These are phyloP conservation scores for Yamadazyma buinensis DNA, from an alignment of 1,139 yeast genomes.

Conservation along the genomic window DNA sequence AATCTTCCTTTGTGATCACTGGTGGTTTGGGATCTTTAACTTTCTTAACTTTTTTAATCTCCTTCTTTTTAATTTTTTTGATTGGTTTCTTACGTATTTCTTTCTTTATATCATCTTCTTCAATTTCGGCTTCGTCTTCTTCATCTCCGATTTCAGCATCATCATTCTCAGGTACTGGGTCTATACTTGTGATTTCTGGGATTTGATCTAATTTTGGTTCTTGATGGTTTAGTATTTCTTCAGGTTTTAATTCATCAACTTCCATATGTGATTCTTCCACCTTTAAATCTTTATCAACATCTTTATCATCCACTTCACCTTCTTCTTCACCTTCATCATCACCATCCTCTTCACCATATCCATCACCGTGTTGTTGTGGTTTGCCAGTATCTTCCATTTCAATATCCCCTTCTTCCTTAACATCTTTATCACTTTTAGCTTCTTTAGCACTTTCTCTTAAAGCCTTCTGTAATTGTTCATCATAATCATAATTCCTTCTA, in stretches of 20 bases:
- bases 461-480: constrained; percentile 65
- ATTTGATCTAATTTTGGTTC: neutral
- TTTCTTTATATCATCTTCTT: constrained; percentile 14
- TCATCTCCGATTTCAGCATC: constrained; percentile 10
- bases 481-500: constrained; percentile 48
- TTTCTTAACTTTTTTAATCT: constrained; percentile 13
- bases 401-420: constrained; percentile 2
- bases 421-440: constrained; percentile 9
- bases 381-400: constrained; percentile 4
- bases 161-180: neutral
- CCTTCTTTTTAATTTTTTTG: constrained; percentile 14
- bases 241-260: neutral
- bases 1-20: constrained; percentile 32
- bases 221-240: neutral
- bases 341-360: constrained; percentile 6
- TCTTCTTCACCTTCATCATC: neutral
- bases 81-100: constrained; percentile 14
- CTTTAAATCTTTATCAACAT: neutral
- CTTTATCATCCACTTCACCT: neutral
- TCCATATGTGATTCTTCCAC: neutral
- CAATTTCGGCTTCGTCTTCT: constrained; percentile 12
- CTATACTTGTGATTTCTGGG: neutral
- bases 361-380: constrained; percentile 5
- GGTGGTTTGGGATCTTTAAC: constrained; percentile 6
- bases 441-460: constrained; percentile 66